Evolutionary conservation across 352 stramenopile genomes (phyloP).

Genomic region (Saprolegnia parasitica): DNA sequence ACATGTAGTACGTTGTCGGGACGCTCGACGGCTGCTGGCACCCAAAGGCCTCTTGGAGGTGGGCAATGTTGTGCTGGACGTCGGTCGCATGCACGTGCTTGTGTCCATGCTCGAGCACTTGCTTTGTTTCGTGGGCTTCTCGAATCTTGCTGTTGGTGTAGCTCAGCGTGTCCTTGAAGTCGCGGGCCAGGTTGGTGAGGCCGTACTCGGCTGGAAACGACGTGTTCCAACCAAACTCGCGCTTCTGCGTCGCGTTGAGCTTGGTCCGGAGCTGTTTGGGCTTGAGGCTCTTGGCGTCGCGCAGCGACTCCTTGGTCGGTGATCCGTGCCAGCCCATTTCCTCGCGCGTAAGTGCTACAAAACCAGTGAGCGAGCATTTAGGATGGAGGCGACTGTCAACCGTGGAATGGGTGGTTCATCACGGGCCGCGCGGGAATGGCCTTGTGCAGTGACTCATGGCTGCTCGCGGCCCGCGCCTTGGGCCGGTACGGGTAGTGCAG

Average conservation of each 20-base stretch:
- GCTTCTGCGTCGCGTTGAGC: conserved; percentile 27
- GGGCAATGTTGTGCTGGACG: conserved; percentile 2
- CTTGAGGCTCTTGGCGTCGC: conserved; percentile 1
- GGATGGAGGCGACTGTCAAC: no score
- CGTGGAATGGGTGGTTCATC: conserved; percentile 18
- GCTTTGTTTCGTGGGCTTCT: conserved; percentile 31
- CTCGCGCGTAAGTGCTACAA: conserved; percentile 13
- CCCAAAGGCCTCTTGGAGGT: conserved; percentile 8
- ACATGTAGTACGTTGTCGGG: not conserved
- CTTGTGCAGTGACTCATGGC: conserved; percentile 12
- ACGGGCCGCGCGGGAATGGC: conserved; percentile 1
- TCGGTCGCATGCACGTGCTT: not conserved
- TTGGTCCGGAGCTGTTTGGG: not conserved
- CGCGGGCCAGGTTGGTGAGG: conserved; percentile 33
- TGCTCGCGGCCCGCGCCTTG: not conserved
- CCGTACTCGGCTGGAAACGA: conserved; percentile 63
- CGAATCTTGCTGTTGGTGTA: conserved; percentile 47
- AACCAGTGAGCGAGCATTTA: no score
- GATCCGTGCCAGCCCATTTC: conserved; percentile 16
- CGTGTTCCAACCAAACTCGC: conserved; percentile 66
- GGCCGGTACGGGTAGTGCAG: conserved; percentile 12
- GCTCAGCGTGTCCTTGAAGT: conserved; percentile 56
- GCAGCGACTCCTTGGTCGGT: not conserved
- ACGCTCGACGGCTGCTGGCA: conserved; percentile 1
- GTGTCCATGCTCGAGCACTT: conserved; percentile 25